Evolutionary conservation across 331 rosid species (phyloP), one percentile per base, ranked within the genome.

Genomic region (Ulmus americana): DNA sequence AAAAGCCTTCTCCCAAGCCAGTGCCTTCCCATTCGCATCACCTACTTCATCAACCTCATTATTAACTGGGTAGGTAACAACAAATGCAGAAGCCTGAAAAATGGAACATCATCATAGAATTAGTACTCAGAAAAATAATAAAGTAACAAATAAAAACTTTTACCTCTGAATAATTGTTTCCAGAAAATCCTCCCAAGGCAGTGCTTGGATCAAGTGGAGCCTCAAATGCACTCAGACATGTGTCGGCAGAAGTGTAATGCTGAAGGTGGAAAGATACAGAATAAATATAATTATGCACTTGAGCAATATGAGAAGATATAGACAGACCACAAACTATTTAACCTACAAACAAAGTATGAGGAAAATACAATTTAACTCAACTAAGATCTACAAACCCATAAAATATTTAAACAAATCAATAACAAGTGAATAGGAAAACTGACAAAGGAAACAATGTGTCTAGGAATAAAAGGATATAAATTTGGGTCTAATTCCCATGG

Each of bases 181-280:
- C 97, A 58, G 83, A 78, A 78, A 83, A 91, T 75, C 97, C 97
- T 78, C 97, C 97, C 68, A 91, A 74, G 63, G 94, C 90, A 45
- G 90, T 84, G 80, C 86, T 82, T 61, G 97, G 97, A 62, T 91
- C 97, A 63, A 91, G 97, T 44, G 97, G 97, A 56, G 86, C 97
- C 86, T 88, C 78, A 81, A 88, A 91, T 64, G 97, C 96, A 74
- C 97, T 88, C 81, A 91, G 77, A 84, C 97, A 91, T 67, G 97
- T 88, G 47, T 91, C 97, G 8, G 96, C 69, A 64, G 97, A 76
- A 65, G 88, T 76, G 71, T 74, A 91, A 77, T 91, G 97, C 97
- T 91, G 83, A 76, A 59, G 70, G 72, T 51, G 15, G 57, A 66
- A 70, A 71, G 60, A 63, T 11, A 51, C 43, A 60, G 59, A 64